Base-by-base conservation (phyloP, 2,329 filamentous ascomycete species). In the Diplocarpon rosae region DNA sequence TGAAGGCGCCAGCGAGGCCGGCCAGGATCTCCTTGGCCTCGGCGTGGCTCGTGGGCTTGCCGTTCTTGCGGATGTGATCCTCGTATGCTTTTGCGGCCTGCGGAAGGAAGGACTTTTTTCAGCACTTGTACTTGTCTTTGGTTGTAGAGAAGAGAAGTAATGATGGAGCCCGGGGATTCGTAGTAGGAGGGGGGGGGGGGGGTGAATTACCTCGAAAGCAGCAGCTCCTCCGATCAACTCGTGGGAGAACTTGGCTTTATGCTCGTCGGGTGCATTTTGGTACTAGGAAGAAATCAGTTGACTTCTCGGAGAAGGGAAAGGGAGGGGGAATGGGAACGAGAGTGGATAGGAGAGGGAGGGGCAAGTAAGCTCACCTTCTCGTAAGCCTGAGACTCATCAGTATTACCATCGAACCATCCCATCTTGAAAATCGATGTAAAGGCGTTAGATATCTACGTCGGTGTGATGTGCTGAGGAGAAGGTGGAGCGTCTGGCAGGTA, bases 1-100 rank as follows among this genome's bases (percentile, higher is more conserved):
- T 45, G 30, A 48, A 48, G 27, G 46, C 46, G 9, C 46, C 46
- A 13, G 46, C 46, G 1, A 48, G 34, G 7, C 46, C 46, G 24
- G 46, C 46, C 12, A 48, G 46, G 15, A 48, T 35, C 38, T 48
- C 46, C 35, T 48, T 48, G 12, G 46, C 46, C 17, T 48, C 42
- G 5, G 46, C 46, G 13, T 48, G 46, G 33, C 37, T 42, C 3
- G 37, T 32, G 3, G 42, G 46, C 28, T 49, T 39, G 8, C 43
- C 36, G 27, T 49, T 42, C 28, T 45, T 15, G 12, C 16, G 24
- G 16, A 28, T 27, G 17, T 49, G 42, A n/a, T 49, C 20, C 29
- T 49, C 43, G 28, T 42, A 39, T 37, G 42, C 47, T 27, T 43
- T 42, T 16, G 46, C 41, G 27, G 46, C 37, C 37, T 44, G 11